phyloP scores from a whole-genome alignment of 2,329 filamentous ascomycete species.

The Calonectria honghensis region DNA sequence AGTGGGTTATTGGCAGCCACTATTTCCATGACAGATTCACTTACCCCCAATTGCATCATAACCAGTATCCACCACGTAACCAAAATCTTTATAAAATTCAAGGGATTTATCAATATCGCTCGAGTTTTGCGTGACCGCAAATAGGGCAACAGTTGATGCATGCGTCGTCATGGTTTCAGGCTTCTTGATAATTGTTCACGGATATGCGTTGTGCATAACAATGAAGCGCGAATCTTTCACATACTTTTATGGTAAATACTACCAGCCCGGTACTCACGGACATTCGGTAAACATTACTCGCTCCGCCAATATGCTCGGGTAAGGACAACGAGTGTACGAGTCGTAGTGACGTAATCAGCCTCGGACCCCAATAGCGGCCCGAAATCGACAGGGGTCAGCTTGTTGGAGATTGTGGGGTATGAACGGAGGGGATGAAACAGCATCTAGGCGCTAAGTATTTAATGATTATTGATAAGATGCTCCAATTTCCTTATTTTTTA shows the following conservation, averaged over 20 bases:
- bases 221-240: no score
- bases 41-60: background rate
- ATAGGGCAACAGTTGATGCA: background rate
- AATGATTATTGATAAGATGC: background rate
- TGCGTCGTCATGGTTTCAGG: background rate
- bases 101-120: conserved; percentile 5
- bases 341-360: conserved; percentile 12
- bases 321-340: background rate
- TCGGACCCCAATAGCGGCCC: background rate
- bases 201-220: background rate
- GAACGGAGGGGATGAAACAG: background rate
- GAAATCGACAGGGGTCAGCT: background rate
- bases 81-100: conserved; percentile 10
- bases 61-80: background rate
- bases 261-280: background rate
- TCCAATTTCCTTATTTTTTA: no score
- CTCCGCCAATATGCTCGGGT: background rate
- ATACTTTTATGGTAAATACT: background rate
- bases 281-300: background rate
- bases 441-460: background rate
- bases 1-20: background rate
- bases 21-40: background rate
- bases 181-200: background rate
- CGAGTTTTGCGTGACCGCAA: background rate
- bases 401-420: background rate